phyloP scores from a whole-genome alignment of 1,139 yeast species.

The Hansenula sp. region DNA sequence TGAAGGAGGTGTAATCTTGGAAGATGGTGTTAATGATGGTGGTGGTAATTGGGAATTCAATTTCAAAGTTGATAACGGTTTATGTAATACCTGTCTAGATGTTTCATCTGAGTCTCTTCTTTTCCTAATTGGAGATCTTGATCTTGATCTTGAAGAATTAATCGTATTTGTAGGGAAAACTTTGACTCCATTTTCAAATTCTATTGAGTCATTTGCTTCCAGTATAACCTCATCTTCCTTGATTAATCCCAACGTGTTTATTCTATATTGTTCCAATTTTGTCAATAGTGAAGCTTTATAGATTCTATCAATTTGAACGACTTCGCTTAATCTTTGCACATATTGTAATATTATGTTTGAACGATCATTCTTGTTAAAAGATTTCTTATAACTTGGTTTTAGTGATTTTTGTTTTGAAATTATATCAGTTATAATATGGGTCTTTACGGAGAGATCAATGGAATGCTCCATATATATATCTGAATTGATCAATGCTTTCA shows the following conservation, averaged over 20 bases:
- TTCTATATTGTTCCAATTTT: slow-evolving; percentile 15
- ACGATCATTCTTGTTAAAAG: slow-evolving; percentile 38
- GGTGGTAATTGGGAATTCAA: background rate
- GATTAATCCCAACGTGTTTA: slow-evolving; percentile 10
- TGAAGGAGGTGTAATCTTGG: slow-evolving; percentile 8
- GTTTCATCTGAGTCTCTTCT: slow-evolving; percentile 3
- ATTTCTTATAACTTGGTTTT: slow-evolving; percentile 16
- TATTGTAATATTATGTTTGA: slow-evolving; percentile 43
- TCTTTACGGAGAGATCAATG: slow-evolving; percentile 30
- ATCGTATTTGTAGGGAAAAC: slow-evolving; percentile 15
- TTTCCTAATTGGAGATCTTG: slow-evolving; percentile 13
- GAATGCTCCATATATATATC: slow-evolving; percentile 54
- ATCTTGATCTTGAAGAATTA: slow-evolving; percentile 10
- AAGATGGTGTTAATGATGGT: background rate
- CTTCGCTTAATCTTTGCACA: slow-evolving; percentile 47
- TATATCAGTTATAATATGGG: slow-evolving; percentile 31
- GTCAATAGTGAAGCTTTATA: slow-evolving; percentile 39
- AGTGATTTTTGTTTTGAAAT: slow-evolving; percentile 22
- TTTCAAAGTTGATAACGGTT: slow-evolving; percentile 1
- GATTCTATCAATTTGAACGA: slow-evolving; percentile 61
- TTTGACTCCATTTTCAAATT: slow-evolving; percentile 10
- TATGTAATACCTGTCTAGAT: background rate
- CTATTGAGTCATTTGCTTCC: slow-evolving; percentile 4
- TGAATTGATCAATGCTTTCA: slow-evolving; percentile 35
- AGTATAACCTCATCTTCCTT: slow-evolving; percentile 6